Conservation (phyloP, 306 rosid species). For the Chamaecrista fasciculata region DNA sequence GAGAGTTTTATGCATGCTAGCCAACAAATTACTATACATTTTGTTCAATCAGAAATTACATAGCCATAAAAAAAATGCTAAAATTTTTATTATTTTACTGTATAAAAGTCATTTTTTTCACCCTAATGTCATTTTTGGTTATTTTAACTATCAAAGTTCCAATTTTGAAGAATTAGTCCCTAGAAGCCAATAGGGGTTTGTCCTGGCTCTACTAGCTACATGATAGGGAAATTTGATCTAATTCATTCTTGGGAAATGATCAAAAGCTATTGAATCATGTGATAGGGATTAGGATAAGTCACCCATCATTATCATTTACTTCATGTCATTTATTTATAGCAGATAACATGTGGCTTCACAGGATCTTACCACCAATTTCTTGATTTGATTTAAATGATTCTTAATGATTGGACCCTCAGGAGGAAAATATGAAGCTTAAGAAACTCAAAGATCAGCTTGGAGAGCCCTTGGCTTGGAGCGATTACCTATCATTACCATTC, state of each 20-base stretch:
- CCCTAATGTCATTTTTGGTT: slow-evolving; percentile 28
- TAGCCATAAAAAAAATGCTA: too few relatives aligned
- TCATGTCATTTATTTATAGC: not conserved
- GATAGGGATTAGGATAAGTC: not conserved
- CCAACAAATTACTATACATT: too few relatives aligned
- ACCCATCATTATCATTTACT: not conserved
- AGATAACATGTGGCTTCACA: not conserved
- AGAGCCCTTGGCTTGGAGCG: slow-evolving; percentile 72
- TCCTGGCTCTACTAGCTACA: not conserved
- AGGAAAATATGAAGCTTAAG: slow-evolving; percentile 77
- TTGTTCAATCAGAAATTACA: too few relatives aligned
- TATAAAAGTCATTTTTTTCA: not conserved
- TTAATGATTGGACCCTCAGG: slow-evolving; percentile 44
- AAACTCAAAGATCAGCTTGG: slow-evolving; percentile 62
- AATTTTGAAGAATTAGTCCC: not conserved
- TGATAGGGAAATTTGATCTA: not conserved
- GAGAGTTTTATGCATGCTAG: too few relatives aligned
- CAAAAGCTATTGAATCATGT: not conserved
- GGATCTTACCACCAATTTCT: not conserved
- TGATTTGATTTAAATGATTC: slow-evolving; percentile 20
- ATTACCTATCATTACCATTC: slow-evolving; percentile 82
- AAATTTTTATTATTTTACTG: slow-evolving; percentile 31
- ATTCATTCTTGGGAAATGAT: not conserved
- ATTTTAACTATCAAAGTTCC: not conserved
- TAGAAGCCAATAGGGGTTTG: not conserved